Conservation (phyloP, 208 protist genomes). For the Trypanosoma vivax region DNA sequence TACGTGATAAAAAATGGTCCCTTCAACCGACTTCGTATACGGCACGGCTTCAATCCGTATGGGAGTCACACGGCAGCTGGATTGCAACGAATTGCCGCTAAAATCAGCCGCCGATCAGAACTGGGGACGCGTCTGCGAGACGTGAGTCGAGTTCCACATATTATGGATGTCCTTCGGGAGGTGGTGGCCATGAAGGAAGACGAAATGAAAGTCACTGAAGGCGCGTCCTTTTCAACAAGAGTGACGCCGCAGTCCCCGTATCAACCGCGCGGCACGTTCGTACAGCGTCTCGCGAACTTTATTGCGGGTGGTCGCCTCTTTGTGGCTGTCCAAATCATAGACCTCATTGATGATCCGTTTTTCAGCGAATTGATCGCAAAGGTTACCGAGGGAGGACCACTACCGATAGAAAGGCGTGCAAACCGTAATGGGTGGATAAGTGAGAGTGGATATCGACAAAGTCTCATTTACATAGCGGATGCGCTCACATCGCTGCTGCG, state of each 20-base stretch:
- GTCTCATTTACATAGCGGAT: conserved; percentile 24
- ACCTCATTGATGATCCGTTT: conserved; percentile 35
- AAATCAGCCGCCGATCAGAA: conserved; percentile 47
- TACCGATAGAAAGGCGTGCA: conserved; percentile 22
- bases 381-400: conserved; percentile 1
- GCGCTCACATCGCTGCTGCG: conserved; percentile 28
- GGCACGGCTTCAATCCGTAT: conserved; percentile 73
- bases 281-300: conserved; percentile 10
- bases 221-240: too few species aligned
- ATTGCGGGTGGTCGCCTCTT: conserved; percentile 13
- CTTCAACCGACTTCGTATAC: conserved; percentile 75
- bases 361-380: conserved; percentile 25
- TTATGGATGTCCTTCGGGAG: conserved; percentile 30
- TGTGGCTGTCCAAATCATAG: conserved; percentile 30
- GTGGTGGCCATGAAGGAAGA: conserved; percentile 18
- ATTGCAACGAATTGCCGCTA: conserved; percentile 41
- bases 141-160: conserved; percentile 48
- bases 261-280: conserved; percentile 3
- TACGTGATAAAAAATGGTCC: conserved; percentile 67
- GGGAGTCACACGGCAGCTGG: conserved; percentile 25
- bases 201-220: not conserved
- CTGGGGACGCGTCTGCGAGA: conserved; percentile 61
- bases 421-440: conserved; percentile 41
- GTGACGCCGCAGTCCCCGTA: too few species aligned
- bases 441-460: conserved; percentile 28